These are phyloP conservation scores for Lunularia cruciata DNA, from an alignment of 225 moss, liverwort and hornwort species.

Conservation along the genomic window DNA sequence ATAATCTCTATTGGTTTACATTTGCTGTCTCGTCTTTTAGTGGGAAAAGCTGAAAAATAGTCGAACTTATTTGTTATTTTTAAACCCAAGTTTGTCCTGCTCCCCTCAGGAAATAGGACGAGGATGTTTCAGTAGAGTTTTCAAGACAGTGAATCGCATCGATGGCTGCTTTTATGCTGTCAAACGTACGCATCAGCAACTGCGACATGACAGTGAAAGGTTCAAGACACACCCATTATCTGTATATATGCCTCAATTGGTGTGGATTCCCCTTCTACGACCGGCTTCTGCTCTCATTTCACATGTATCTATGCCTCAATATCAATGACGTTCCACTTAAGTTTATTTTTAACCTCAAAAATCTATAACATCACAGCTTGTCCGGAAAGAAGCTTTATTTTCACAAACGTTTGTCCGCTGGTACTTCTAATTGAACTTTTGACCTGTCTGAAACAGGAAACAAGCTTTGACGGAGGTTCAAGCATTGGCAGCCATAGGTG, in stretches of 20 bases:
- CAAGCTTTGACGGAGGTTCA: conserved; percentile 93
- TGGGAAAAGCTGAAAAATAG: too few species aligned
- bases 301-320: too few species aligned
- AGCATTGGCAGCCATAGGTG: conserved; percentile 88
- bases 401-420: background rate
- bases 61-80: too few species aligned
- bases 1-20: too few species aligned
- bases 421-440: background rate
- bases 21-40: background rate
- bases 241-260: background rate
- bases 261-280: too few species aligned
- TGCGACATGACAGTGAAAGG: conserved; percentile 73
- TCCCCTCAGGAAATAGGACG: conserved; percentile 82
- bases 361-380: too few species aligned
- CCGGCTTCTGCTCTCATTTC: too few species aligned
- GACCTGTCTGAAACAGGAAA: conserved; percentile 45
- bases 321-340: too few species aligned
- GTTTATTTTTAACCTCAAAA: too few species aligned
- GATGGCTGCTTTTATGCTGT: conserved; percentile 93
- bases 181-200: conserved; percentile 79
- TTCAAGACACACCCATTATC: background rate
- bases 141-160: conserved; percentile 72
- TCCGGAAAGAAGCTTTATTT: background rate
- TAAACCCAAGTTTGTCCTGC: background rate
- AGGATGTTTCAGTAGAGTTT: conserved; percentile 91